A percentile compares a stretch with the other conserved stretches of the same genome.
These are phyloP conservation scores for Aspergillus sp. DNA, from an alignment of 2,329 filamentous ascomycete species.

Conservation along the genomic window DNA sequence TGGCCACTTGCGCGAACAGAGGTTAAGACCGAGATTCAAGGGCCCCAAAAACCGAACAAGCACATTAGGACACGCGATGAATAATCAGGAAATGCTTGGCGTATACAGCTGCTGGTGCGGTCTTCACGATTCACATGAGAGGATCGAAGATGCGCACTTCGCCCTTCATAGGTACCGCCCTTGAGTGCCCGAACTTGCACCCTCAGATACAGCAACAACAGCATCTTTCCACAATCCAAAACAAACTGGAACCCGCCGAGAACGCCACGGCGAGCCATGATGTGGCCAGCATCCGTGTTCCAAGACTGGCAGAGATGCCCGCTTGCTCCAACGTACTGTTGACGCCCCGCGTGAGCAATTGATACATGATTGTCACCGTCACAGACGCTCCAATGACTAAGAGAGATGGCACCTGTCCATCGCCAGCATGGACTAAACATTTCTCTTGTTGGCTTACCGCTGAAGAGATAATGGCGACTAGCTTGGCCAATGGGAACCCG, in stretches of 20 bases:
- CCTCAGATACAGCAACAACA: constrained; percentile 8
- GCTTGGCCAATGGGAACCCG: constrained; percentile 7
- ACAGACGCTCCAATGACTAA: constrained; percentile 8
- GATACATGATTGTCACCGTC: constrained; percentile 8
- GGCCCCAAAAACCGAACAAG: constrained; percentile 1
- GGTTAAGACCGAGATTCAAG: not conserved
- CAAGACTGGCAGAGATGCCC: constrained; percentile 6
- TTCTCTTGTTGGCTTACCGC: constrained; percentile 8
- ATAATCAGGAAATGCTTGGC: constrained; percentile 1
- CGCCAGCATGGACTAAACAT: not conserved
- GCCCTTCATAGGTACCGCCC: constrained; percentile 1
- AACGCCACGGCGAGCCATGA: constrained; percentile 9
- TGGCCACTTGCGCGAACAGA: not conserved
- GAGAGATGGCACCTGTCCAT: constrained; percentile 5
- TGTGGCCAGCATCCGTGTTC: constrained; percentile 7
- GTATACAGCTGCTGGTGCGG: not conserved
- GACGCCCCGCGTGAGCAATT: constrained; percentile 5
- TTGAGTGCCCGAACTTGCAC: constrained; percentile 4
- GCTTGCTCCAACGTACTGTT: constrained; percentile 2
- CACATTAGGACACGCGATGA: constrained; percentile 1
- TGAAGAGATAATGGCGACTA: constrained; percentile 4
- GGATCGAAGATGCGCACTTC: not conserved
- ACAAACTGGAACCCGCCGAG: constrained; percentile 4
- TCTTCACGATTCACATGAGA: not conserved
- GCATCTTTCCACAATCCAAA: constrained; percentile 10